These are phyloP conservation scores for Calonectria hongkongensis DNA, from an alignment of 2,329 filamentous ascomycete species.

Conservation along the genomic window DNA sequence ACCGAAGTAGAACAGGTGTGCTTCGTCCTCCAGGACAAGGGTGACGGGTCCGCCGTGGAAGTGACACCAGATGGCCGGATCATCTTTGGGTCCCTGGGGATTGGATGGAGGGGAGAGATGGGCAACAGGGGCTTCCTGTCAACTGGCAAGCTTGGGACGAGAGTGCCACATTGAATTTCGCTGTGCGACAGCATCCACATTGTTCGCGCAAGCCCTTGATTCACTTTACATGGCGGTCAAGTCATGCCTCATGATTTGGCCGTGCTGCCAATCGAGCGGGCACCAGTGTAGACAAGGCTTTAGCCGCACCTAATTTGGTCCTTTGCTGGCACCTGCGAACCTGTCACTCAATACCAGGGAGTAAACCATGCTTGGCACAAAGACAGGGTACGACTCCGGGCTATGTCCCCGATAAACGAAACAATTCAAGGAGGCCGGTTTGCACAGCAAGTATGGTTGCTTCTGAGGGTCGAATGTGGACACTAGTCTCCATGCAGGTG, in stretches of 20 bases:
- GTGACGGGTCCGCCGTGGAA: constrained; percentile 60
- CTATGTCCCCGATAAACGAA: constrained; percentile 23
- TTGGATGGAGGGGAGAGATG: constrained; percentile 93
- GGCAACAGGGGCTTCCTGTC: constrained; percentile 91
- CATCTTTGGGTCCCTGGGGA: constrained; percentile 86
- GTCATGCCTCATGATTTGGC: background rate
- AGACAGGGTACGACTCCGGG: constrained; percentile 12
- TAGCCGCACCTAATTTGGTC: constrained; percentile 13
- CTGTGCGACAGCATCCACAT: constrained; percentile 37
- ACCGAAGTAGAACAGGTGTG: constrained; percentile 80
- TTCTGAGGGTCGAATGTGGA: constrained; percentile 17
- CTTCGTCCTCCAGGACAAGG: constrained; percentile 72
- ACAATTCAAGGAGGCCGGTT: constrained; percentile 22
- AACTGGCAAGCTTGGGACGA: constrained; percentile 85
- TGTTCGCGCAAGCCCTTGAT: constrained; percentile 23
- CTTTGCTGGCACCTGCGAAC: constrained; percentile 1
- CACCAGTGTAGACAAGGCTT: constrained; percentile 7
- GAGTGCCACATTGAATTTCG: constrained; percentile 58
- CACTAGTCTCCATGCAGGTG: constrained; percentile 29
- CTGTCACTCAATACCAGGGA: constrained; percentile 20
- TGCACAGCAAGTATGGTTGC: constrained; percentile 2
- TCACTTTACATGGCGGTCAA: background rate
- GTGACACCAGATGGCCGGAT: constrained; percentile 74
- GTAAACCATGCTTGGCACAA: constrained; percentile 1
- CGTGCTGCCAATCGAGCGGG: constrained; percentile 6